Base-by-base conservation (phyloP, 306 rosid genomes). In the Casuarina equisetifolia region DNA sequence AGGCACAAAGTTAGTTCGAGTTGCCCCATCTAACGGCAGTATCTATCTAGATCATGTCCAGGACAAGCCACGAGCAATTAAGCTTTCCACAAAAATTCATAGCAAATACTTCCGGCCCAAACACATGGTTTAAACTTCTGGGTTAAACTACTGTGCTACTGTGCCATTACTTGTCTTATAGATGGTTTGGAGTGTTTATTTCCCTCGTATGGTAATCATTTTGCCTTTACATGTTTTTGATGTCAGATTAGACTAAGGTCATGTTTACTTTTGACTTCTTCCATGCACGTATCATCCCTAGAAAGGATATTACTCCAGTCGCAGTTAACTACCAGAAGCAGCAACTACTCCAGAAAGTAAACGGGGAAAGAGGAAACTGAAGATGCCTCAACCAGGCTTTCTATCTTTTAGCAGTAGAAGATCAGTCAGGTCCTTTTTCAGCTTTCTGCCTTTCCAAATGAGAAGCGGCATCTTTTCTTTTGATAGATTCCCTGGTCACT, bases 191-290 rank as follows among this genome's bases (percentile, higher is more conserved):
- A 25, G 51, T 48, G 12, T 48, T 48, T 48, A 48, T 48, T 48
- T 48, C 51, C 51, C 51, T 48, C 11, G 79, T 55, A 85, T 73
- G 88, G 88, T 75, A 77, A 74, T 80, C 72, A 79, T 83, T 86
- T 80, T 57, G 58, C 58, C 66, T 70, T 72, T 72, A 69, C 51
- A 61, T 44, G 59, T 68, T 77, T 69, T 69, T 76, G 36, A 57
- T 71, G 81, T 76, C 84, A 76, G 62, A 51, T 74, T 79, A 67
- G 66, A 80, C 70, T 55, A 66, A 80, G 84, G 88, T 78, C 85
- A 70, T 78, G 80, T 81, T 84, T 82, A 83, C 58, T 87, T 85
- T 83, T 78, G 84, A 75, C 51, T 81, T 81, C 53, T 90, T 88
- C 89, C 72, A 48, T 48, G 51, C 0, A 55, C 17, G 68, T 61